Evolutionary conservation across 441 rosid genomes (phyloP), one percentile per base, ranked within the genome.

Genomic region (Erysimum pusillum): DNA sequence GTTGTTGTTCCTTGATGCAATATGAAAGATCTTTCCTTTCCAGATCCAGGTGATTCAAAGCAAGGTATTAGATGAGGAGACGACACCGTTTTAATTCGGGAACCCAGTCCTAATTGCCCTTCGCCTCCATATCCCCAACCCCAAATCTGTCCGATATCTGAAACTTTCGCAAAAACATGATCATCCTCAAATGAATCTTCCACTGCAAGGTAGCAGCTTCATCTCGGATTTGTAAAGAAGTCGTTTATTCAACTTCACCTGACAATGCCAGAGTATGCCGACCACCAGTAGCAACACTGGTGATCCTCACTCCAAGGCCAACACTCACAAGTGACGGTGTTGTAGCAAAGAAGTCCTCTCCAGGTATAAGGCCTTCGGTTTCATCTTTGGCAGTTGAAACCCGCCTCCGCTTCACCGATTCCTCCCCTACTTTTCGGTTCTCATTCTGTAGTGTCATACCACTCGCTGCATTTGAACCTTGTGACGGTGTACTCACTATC

Each of bases 71-170:
- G 87, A 81, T 85, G 92, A 32, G 92, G 94, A 76, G 89, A 80
- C n/a, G 90, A 84, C 78, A 90, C 94, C 88, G 84, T 84, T 67
- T 82, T 81, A 75, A 90, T 85, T 66, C 88, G 81, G 68, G 94
- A 87, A 59, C 92, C 92, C 82, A 87, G 69, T 80, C 92, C 94
- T 39, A 90, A 83, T 70, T 88, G 92, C 64, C 94, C 92, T 79
- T 90, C 94, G 3, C 92, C 94, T 82, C 92, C 92, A 81, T 88
- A 88, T 79, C 94, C 94, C 94, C 94, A 90, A 77, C 92, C 94
- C 94, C 91, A 90, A 44, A 90, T 89, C 85, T 90, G 92, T 81
- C 94, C 94, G 42, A 84, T 61, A 88, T 90, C 92, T 90, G 92
- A 78, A 88, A 82, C 85, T 79, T 79, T 69, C 83, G 79, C 67